Conservation (phyloP, 2,329 filamentous ascomycete genomes). For the Venturia nashicola region DNA sequence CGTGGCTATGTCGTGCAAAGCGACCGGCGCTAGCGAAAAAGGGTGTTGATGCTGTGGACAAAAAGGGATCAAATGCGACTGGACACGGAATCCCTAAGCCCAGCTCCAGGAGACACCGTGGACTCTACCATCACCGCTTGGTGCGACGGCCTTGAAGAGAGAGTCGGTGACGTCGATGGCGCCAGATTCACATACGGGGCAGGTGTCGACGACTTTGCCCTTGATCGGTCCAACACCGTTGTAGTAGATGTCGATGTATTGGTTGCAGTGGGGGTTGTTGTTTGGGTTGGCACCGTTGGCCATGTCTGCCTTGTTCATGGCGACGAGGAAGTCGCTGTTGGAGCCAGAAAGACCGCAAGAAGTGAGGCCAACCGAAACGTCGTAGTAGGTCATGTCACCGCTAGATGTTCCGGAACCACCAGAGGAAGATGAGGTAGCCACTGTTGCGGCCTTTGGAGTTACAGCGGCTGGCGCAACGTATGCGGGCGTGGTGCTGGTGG, state of each 20-base stretch:
- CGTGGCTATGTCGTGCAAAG: conserved; percentile 4
- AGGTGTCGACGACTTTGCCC: conserved; percentile 10
- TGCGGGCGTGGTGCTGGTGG: not conserved
- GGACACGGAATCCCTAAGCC: not conserved
- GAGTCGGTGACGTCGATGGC: conserved; percentile 10
- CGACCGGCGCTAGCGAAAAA: conserved; percentile 3
- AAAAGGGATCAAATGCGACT: not conserved
- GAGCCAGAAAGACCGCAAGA: conserved; percentile 10
- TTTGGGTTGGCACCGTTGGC: conserved; percentile 16
- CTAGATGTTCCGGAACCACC: not conserved
- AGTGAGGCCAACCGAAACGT: conserved; percentile 7
- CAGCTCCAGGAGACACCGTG: conserved; percentile 11
- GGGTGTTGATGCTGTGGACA: not conserved
- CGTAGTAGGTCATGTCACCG: conserved; percentile 12
- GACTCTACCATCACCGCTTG: conserved; percentile 12
- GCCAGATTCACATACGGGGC: conserved; percentile 9
- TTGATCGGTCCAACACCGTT: conserved; percentile 4
- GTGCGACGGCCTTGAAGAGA: conserved; percentile 11
- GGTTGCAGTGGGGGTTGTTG: conserved; percentile 17
- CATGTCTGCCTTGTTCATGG: conserved; percentile 15
- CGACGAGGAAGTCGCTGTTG: conserved; percentile 14
- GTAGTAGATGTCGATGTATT: conserved; percentile 10
- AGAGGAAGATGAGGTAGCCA: not conserved
- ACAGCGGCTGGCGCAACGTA: not conserved
- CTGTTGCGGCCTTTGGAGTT: not conserved